Percentiles rank a stretch among this genome's conserved stretches.
Conservation (phyloP, 2,329 filamentous ascomycete species). For the Aphanoascus verrucosus region DNA sequence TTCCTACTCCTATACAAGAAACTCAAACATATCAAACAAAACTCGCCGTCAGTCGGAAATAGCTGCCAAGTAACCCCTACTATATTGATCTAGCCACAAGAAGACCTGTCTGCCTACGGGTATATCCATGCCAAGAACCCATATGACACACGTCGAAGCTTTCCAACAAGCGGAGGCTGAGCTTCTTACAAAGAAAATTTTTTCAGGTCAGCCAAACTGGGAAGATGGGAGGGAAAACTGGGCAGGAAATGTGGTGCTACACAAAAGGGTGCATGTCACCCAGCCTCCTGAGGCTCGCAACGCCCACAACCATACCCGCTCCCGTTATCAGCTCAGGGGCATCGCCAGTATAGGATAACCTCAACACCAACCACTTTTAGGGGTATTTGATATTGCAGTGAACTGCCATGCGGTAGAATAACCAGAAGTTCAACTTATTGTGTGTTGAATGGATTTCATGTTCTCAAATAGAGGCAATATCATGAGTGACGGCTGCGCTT, state of each 20-base stretch:
- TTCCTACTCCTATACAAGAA: no score
- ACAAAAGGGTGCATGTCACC: neutral
- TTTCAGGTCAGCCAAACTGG: neutral
- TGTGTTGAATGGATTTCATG: neutral
- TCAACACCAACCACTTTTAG: neutral
- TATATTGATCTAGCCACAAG: neutral
- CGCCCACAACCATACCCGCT: neutral
- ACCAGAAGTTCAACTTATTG: neutral
- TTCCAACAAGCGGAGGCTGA: neutral
- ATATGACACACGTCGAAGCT: neutral
- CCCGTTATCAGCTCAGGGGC: neutral
- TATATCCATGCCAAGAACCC: neutral
- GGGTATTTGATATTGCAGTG: neutral
- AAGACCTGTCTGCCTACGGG: neutral
- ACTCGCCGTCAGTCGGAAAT: no score
- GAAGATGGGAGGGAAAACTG: neutral
- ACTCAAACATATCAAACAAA: no score
- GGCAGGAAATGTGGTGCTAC: neutral
- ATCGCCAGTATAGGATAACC: neutral
- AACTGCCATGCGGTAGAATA: neutral
- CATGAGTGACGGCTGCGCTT: neutral
- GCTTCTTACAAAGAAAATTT: neutral
- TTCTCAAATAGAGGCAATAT: neutral
- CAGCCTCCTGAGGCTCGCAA: neutral
- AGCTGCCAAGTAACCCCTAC: no score